Evolutionary conservation across 2,329 filamentous ascomycete species (phyloP), one percentile per base, ranked within the genome.

Genomic region (Phyllosticta citribraziliensis): DNA sequence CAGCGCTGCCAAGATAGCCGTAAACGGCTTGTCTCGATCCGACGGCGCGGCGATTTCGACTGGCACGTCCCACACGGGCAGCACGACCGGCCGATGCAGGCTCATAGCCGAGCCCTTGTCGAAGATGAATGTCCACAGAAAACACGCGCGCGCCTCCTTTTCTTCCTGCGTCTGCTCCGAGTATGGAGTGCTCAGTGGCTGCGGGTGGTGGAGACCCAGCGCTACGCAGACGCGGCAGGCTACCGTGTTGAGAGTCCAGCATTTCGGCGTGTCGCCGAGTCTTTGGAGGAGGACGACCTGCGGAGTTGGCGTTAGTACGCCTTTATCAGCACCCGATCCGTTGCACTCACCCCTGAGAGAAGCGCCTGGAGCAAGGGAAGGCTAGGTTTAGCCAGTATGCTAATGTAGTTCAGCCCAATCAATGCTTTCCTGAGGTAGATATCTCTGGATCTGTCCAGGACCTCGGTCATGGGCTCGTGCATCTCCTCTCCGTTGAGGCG

Each of bases 261-360:
- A 72, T 22, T 65, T 68, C 14, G 65, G 64, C 2, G 70, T 67
- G n/a, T 73, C 72, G 2, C 70, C 70, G 8, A 71, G 66, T 12
- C 71, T 68, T 54, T 72, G 69, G 67, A 72, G 69, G 55, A 72
- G 65, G 51, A 70, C 66, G 35, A 68, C 67, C 67, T 70, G 25
- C 50, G 27, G 5, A 30, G 2, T 50, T 3, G 6, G 12, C 12
- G 27, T 58, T 17, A 58, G n/a, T 50, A 35, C 12, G n/a, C 19
- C n/a, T 47, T 4, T 47, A 14, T 47, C 40, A 17, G n/a, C 17
- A n/a, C 17, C 40, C 40, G n/a, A n/a, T n/a, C 40, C 40, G 17
- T 47, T 6, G 11, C 57, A 67, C 68, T 63, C 62, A 70, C 70
- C 1, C 70, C 70, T 8, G 69, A 69, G 11, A 73, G 64, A 30